Percentiles rank a stretch among this genome's conserved stretches.
Evolutionary conservation across 2,329 filamentous ascomycete genomes (phyloP).

Genomic region (Aspergillus sp.): DNA sequence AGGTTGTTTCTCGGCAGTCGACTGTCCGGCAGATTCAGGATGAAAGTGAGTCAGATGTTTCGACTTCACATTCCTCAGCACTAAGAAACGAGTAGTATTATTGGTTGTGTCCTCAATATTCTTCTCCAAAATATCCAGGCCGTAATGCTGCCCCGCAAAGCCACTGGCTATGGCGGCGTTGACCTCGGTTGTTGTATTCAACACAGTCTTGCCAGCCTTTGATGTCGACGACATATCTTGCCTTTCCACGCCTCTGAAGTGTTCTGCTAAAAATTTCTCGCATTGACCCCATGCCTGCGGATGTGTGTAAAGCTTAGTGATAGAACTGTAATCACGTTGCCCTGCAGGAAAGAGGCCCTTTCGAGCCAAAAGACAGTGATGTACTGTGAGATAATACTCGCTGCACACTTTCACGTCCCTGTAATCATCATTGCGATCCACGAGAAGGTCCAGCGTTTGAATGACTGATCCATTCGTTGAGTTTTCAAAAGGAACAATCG

Average conservation of each 20-base stretch:
- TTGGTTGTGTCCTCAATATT: constrained; percentile 49
- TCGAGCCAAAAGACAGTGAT: constrained; percentile 75
- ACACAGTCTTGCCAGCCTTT: constrained; percentile 73
- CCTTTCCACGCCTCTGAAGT: constrained; percentile 73
- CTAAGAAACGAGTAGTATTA: constrained; percentile 50
- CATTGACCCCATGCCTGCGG: constrained; percentile 96
- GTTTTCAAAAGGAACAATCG: constrained; percentile 94
- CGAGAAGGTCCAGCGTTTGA: constrained; percentile 84
- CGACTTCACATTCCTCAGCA: constrained; percentile 39
- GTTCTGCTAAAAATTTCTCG: constrained; percentile 66
- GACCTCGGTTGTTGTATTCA: constrained; percentile 57
- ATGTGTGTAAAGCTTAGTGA: constrained; percentile 83
- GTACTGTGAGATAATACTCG: constrained; percentile 83
- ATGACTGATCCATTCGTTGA: constrained; percentile 91
- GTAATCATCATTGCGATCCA: constrained; percentile 66
- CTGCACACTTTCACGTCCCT: constrained; percentile 72
- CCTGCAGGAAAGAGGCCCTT: constrained; percentile 25
- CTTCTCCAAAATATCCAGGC: constrained; percentile 64
- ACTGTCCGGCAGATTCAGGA: constrained; percentile 18
- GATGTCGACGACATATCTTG: constrained; percentile 85
- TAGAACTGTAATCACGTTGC: constrained; percentile 50
- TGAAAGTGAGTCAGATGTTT: constrained; percentile 23
- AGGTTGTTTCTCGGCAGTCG: not conserved
- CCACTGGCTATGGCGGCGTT: constrained; percentile 77
- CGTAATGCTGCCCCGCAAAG: constrained; percentile 68